Percentiles rank a stretch among this genome's conserved stretches.
phyloP scores from a whole-genome alignment of 225 moss, liverwort and hornwort genomes.

The Pseudoscleropodium purum region DNA sequence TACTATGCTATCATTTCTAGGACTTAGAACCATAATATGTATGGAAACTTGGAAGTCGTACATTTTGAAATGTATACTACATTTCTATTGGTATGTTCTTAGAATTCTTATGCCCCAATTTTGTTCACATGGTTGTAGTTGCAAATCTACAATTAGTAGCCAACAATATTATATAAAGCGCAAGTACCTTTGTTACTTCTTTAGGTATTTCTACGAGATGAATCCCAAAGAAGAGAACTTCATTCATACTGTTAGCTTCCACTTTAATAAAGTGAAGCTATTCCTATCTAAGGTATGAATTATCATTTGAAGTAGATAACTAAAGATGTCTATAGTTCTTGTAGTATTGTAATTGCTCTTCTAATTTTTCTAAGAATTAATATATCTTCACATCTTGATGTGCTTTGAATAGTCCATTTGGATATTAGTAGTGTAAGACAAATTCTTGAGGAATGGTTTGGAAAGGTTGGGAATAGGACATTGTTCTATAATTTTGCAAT shows the following conservation, averaged over 20 bases:
- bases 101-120: not conserved
- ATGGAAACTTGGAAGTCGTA: not conserved
- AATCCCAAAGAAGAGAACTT: fast-evolving
- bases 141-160: not conserved
- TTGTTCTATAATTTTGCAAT: not conserved
- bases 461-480: fast-evolving
- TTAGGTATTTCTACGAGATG: fast-evolving
- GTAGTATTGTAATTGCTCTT: not conserved
- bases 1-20: not conserved
- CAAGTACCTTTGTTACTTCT: not conserved
- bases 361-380: not conserved
- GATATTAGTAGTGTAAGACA: not conserved
- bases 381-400: not conserved
- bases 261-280: too few relatives aligned
- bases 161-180: not conserved
- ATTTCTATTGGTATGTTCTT: not conserved
- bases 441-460: not conserved
- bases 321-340: not conserved
- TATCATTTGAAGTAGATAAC: too few relatives aligned
- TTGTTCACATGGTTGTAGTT: not conserved
- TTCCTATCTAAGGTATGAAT: too few relatives aligned
- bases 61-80: not conserved
- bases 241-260: not conserved
- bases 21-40: not conserved
- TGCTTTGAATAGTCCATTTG: not conserved